A percentile compares a stretch with the other conserved stretches of the same genome.
phyloP scores from a whole-genome alignment of 345 rosid genomes.

The Rhodomyrtus tomentosa region DNA sequence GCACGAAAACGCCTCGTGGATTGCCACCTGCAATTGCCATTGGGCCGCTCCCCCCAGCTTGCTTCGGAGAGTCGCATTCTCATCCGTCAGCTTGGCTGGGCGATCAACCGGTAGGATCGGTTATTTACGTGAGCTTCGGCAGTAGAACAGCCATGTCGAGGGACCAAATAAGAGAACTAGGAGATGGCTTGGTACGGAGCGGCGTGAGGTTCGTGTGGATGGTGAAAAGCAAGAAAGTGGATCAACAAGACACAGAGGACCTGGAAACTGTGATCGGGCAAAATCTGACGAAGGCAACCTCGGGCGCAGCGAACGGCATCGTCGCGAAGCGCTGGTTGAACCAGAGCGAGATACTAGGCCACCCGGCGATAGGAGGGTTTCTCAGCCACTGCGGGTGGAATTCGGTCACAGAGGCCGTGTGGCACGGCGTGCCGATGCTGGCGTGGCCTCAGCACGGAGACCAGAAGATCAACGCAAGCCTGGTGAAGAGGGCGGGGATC shows the following conservation, averaged over 20 bases:
- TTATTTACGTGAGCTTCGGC: constrained; percentile 27
- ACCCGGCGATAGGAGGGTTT: constrained; percentile 25
- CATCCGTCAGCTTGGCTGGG: constrained; percentile 24
- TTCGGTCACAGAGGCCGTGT: constrained; percentile 30
- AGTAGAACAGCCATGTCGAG: constrained; percentile 22
- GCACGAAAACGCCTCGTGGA: not conserved
- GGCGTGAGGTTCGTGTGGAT: constrained; percentile 30
- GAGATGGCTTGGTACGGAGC: constrained; percentile 18
- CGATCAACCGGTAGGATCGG: constrained; percentile 15
- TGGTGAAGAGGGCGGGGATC: constrained; percentile 10
- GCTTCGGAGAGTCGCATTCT: not conserved
- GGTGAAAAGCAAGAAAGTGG: constrained; percentile 21
- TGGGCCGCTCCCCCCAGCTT: constrained; percentile 11
- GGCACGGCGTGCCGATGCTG: constrained; percentile 25
- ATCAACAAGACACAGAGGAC: constrained; percentile 20
- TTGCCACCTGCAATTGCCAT: constrained; percentile 11
- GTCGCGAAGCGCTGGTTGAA: constrained; percentile 25
- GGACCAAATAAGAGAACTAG: constrained; percentile 27
- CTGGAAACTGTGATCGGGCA: constrained; percentile 16
- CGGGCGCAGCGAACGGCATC: constrained; percentile 3
- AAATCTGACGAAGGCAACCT: constrained; percentile 1
- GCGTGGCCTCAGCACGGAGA: constrained; percentile 38
- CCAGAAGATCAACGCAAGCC: constrained; percentile 25
- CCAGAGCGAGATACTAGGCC: constrained; percentile 18
- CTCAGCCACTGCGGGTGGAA: constrained; percentile 7